Evolutionary conservation across 495 filamentous ascomycete genomes (phyloP).

Genomic region (Penicillium verhagenii): DNA sequence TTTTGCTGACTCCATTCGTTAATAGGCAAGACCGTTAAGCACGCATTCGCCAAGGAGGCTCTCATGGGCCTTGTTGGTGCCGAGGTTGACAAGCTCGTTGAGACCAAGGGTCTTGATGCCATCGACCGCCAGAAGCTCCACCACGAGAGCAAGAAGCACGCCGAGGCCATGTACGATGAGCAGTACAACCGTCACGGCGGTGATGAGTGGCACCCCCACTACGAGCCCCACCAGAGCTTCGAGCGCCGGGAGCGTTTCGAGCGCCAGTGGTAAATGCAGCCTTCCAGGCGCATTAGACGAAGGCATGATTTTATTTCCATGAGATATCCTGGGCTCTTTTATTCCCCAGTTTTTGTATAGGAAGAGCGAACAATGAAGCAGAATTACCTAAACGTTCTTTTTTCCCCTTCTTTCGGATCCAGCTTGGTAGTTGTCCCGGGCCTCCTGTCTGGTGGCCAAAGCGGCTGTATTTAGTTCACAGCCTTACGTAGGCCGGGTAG

Average conservation of each 20-base stretch:
- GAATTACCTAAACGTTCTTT: conserved; percentile 1
- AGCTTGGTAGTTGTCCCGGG: neutral
- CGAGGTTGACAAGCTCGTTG: conserved; percentile 75
- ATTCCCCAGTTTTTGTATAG: conserved; percentile 1
- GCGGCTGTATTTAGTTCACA: neutral
- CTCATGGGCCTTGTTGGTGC: conserved; percentile 68
- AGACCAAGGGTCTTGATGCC: conserved; percentile 74
- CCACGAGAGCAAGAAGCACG: conserved; percentile 63
- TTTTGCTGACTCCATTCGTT: neutral
- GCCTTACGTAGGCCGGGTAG: neutral
- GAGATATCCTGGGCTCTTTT: conserved; percentile 7
- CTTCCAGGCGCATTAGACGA: conserved; percentile 2
- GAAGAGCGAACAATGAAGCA: neutral
- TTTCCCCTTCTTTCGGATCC: neutral
- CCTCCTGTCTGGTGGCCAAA: neutral
- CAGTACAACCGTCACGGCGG: conserved; percentile 49
- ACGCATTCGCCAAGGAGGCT: conserved; percentile 75
- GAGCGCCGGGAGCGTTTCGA: conserved; percentile 20
- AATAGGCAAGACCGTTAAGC: conserved; percentile 66
- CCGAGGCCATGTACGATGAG: conserved; percentile 62
- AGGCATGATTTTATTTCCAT: conserved; percentile 11
- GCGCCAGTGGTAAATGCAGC: conserved; percentile 16
- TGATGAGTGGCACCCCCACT: conserved; percentile 42
- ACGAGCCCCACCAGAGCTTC: conserved; percentile 25
- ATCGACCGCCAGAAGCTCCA: conserved; percentile 66